Evolutionary conservation across 2,329 filamentous ascomycete species (phyloP).

Genomic region (Bipolaris gigantea): DNA sequence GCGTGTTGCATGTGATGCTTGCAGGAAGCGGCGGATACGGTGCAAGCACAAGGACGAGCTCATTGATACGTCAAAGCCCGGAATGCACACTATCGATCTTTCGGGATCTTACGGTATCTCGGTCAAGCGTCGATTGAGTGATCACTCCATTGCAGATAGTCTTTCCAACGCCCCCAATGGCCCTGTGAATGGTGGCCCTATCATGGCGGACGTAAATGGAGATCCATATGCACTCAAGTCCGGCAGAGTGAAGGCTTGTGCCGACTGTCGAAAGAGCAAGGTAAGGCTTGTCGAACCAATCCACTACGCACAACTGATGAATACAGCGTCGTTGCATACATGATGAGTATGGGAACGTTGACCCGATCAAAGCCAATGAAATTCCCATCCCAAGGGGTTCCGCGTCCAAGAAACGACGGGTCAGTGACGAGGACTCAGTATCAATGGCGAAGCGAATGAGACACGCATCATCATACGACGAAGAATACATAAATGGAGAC

Average conservation of each 20-base stretch:
- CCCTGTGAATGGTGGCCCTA: constrained; percentile 35
- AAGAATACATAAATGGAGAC: constrained; percentile 27
- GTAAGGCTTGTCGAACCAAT: constrained; percentile 46
- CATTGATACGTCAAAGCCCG: constrained; percentile 35
- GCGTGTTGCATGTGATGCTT: constrained; percentile 63
- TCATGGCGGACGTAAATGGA: constrained; percentile 39
- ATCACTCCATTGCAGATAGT: constrained; percentile 31
- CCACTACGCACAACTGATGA: constrained; percentile 22
- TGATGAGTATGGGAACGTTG: constrained; percentile 65
- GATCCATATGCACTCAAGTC: constrained; percentile 55
- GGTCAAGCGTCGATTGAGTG: constrained; percentile 39
- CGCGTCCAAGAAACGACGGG: constrained; percentile 57
- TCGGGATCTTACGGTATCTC: constrained; percentile 39
- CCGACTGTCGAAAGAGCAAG: constrained; percentile 69
- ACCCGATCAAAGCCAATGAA: constrained; percentile 65
- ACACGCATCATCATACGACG: constrained; percentile 31
- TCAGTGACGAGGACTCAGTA: constrained; percentile 36
- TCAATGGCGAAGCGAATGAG: constrained; percentile 31
- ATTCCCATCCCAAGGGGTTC: constrained; percentile 62
- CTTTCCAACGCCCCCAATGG: constrained; percentile 18
- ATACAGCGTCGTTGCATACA: constrained; percentile 66
- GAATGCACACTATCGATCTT: constrained; percentile 37
- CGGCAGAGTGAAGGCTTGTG: constrained; percentile 64
- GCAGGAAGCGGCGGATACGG: constrained; percentile 62
- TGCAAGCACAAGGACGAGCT: constrained; percentile 66